Evolutionary conservation across 2,329 filamentous ascomycete species (phyloP).

Genomic region (Phaeosphaeriaceae sp.): DNA sequence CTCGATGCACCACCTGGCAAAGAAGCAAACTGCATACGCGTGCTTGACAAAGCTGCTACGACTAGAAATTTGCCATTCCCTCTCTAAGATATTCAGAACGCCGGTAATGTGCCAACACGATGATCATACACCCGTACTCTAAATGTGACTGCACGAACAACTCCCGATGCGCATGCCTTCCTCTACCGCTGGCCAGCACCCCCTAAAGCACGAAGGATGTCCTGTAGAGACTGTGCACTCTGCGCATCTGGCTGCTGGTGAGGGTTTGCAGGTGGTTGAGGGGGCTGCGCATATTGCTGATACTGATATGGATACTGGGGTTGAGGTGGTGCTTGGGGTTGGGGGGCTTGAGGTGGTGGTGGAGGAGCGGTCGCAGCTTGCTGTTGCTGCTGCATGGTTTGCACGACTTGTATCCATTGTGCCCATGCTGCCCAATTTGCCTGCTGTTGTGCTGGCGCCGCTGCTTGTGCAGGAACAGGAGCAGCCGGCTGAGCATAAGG

Average conservation of each 20-base stretch:
- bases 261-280: conserved; percentile 25
- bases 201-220: conserved; percentile 40
- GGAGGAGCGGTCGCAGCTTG: conserved; percentile 23
- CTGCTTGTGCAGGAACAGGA: conserved; percentile 3
- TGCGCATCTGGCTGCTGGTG: conserved; percentile 29
- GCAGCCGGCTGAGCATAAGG: conserved; percentile 13
- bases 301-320: conserved; percentile 35
- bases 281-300: conserved; percentile 30
- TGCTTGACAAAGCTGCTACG: not conserved
- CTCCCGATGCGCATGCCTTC: too few relatives aligned
- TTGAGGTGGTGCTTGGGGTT: conserved; percentile 25
- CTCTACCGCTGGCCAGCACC: conserved; percentile 16
- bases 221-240: conserved; percentile 34
- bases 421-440: conserved; percentile 37
- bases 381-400: conserved; percentile 31
- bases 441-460: conserved; percentile 31
- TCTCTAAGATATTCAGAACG: not conserved
- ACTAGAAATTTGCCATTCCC: not conserved
- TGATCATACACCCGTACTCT: not conserved
- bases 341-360: conserved; percentile 21
- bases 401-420: conserved; percentile 35
- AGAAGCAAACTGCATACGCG: too few relatives aligned
- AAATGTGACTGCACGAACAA: not conserved
- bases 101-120: not conserved
- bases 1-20: not conserved